phyloP scores from a whole-genome alignment of 2,329 filamentous ascomycete species.

The Aurifilum marmelostoma region DNA sequence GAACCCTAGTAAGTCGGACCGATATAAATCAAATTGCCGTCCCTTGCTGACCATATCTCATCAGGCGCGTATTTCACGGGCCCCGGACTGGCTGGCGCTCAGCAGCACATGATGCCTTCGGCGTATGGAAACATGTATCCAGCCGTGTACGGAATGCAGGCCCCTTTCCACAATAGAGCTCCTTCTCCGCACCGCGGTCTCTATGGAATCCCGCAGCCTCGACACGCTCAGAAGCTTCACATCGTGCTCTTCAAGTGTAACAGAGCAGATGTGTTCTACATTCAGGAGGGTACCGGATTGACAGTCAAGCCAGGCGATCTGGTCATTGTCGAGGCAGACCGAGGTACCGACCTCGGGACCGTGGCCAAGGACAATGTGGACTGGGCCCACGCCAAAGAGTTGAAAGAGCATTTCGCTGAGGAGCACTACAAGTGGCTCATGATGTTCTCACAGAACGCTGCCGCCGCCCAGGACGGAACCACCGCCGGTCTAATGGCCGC shows the following conservation, averaged over 20 bases:
- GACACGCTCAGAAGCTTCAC: slow-evolving; percentile 73
- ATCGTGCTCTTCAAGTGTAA: slow-evolving; percentile 97
- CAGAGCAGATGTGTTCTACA: slow-evolving; percentile 93
- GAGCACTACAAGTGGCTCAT: slow-evolving; percentile 98
- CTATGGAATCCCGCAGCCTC: slow-evolving; percentile 63
- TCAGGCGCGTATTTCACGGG: slow-evolving; percentile 45
- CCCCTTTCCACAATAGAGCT: slow-evolving; percentile 53
- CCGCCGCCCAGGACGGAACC: slow-evolving; percentile 62
- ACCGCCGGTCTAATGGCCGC: slow-evolving; percentile 66
- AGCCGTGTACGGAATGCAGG: slow-evolving; percentile 50
- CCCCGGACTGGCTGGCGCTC: slow-evolving; percentile 37
- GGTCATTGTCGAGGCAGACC: slow-evolving; percentile 96
- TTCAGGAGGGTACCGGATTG: slow-evolving; percentile 92
- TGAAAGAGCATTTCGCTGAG: slow-evolving; percentile 89
- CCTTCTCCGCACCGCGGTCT: slow-evolving; percentile 65
- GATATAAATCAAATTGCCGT: slow-evolving; percentile 34
- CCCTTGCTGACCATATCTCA: slow-evolving; percentile 34
- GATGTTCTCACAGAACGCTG: slow-evolving; percentile 90
- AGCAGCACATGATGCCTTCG: slow-evolving; percentile 43
- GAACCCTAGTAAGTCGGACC: slow-evolving; percentile 36
- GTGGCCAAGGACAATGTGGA: slow-evolving; percentile 87
- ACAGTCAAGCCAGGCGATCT: slow-evolving; percentile 89
- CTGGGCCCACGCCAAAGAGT: slow-evolving; percentile 82
- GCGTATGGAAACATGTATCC: slow-evolving; percentile 49
- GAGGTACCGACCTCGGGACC: slow-evolving; percentile 92